These are phyloP conservation scores for Pythium aphanidermatum DNA, from an alignment of 352 stramenopile species.

Conservation along the genomic window DNA sequence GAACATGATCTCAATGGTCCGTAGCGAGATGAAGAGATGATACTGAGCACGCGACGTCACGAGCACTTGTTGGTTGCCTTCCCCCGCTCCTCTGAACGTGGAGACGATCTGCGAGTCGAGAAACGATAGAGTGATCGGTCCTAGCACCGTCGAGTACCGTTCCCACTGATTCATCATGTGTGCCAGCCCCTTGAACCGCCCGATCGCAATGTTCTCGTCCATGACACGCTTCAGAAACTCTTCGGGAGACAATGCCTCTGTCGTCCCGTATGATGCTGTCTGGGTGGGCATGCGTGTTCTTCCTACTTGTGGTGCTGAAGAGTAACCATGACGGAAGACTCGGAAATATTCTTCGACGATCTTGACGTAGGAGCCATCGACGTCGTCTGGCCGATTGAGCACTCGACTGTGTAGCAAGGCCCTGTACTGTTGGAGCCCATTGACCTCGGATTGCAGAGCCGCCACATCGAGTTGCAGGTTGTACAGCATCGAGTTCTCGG, in stretches of 20 bases:
- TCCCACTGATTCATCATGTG: slow-evolving; percentile 47
- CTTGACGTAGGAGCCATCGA: slow-evolving; percentile 41
- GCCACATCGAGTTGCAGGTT: slow-evolving; percentile 53
- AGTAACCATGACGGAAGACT: slow-evolving; percentile 50
- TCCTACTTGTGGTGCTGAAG: too few relatives aligned
- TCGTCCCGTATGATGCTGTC: too few relatives aligned
- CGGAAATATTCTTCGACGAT: slow-evolving; percentile 48
- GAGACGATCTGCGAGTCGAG: slow-evolving; percentile 18
- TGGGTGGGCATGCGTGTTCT: not conserved
- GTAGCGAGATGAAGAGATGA: slow-evolving; percentile 30
- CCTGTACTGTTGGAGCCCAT: slow-evolving; percentile 25
- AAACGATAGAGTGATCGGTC: slow-evolving; percentile 19
- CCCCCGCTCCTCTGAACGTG: not conserved
- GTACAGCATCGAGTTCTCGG: slow-evolving; percentile 47
- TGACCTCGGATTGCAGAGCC: slow-evolving; percentile 36
- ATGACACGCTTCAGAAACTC: slow-evolving; percentile 42
- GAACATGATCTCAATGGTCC: slow-evolving; percentile 50
- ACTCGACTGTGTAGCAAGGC: slow-evolving; percentile 22
- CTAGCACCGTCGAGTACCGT: slow-evolving; percentile 31
- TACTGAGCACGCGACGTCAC: slow-evolving; percentile 37
- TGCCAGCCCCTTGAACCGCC: slow-evolving; percentile 30
- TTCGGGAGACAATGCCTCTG: not conserved
- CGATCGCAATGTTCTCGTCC: slow-evolving; percentile 39
- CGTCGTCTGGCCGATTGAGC: slow-evolving; percentile 35
- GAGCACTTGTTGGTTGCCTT: slow-evolving; percentile 16